Evolutionary conservation across 306 rosid species (phyloP), one percentile per base, ranked within the genome.

Genomic region (Vachellia pachyceras): DNA sequence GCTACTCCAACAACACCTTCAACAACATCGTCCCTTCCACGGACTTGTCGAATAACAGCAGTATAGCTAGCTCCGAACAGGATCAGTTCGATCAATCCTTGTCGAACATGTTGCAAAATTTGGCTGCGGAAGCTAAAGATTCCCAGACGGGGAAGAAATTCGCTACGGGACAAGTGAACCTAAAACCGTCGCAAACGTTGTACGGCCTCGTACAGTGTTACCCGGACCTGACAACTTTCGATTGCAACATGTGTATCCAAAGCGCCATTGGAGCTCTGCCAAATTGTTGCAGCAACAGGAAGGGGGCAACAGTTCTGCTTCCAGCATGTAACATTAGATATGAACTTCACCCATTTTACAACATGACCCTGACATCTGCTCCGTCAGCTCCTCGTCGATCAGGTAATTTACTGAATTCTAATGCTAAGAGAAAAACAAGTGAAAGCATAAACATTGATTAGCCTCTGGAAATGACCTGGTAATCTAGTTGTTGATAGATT

Each of bases 1-100:
- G 92, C 3, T 92, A 86, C 82, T 64, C 92, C 23, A 81, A 82
- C 76, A 10, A 15, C 3, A 69, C 85, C 20, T 33, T 77, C 52
- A 76, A 80, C 78, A 69, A 72, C 77, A 81, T 84, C 11, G 86
- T 81, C 11, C 84, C 84, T 0, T 0, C 76, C 2, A 0, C 1
- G 0, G 0, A 0, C 60, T 5, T 71, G 11, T 0, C 0, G 1
- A 6, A 42, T 25, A 0, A 0, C 0, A 15, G 55, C 41, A 73
- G 1, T n/a, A 13, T 77, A 44, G 49, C 87, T 18, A 52, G 35
- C 17, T 18, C 83, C 0, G 85, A 86, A n/a, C 25, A 0, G 6
- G 11, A 23, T 0, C 64, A 17, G 8, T 87, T 89, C 82, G 42
- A 44, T 36, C 1, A 36, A 7, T 20, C 82, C 44, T 69, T 89